Conservation (phyloP, 1,139 yeast genomes). For the Zygoascus meyerae region DNA sequence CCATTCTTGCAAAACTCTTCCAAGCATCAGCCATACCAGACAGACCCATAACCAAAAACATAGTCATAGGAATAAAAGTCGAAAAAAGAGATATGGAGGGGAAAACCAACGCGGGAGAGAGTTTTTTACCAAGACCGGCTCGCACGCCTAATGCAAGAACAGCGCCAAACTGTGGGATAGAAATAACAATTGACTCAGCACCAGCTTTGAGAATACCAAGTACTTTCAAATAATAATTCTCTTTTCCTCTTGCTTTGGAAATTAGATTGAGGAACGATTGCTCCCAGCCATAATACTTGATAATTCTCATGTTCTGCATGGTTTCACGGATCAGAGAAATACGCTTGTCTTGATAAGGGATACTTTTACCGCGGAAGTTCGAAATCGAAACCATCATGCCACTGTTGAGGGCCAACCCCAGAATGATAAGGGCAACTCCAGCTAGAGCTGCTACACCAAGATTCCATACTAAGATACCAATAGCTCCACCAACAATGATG, state of each 20-base stretch:
- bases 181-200: conserved; percentile 52
- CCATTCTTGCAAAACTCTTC: conserved; percentile 53
- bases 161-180: conserved; percentile 58
- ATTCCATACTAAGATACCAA: conserved; percentile 54
- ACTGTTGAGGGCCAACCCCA: conserved; percentile 26
- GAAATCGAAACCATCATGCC: conserved; percentile 38
- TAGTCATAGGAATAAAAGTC: conserved; percentile 58
- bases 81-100: conserved; percentile 69
- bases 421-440: conserved; percentile 42
- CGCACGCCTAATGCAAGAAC: conserved; percentile 64
- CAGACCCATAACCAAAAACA: conserved; percentile 54
- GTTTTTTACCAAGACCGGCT: conserved; percentile 44
- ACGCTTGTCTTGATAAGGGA: conserved; percentile 49
- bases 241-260: conserved; percentile 42
- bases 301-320: conserved; percentile 52
- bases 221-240: conserved; percentile 29
- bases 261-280: conserved; percentile 44
- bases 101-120: conserved; percentile 60
- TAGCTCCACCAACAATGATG: conserved; percentile 47
- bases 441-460: conserved; percentile 61
- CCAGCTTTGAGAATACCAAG: conserved; percentile 38
- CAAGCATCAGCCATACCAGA: conserved; percentile 55
- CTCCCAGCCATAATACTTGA: conserved; percentile 70
- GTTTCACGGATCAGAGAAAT: conserved; percentile 56
- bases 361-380: conserved; percentile 40